Base-by-base conservation (phyloP, 768 basidiomycete genomes). In the Brasilioporus rufonigricans region DNA sequence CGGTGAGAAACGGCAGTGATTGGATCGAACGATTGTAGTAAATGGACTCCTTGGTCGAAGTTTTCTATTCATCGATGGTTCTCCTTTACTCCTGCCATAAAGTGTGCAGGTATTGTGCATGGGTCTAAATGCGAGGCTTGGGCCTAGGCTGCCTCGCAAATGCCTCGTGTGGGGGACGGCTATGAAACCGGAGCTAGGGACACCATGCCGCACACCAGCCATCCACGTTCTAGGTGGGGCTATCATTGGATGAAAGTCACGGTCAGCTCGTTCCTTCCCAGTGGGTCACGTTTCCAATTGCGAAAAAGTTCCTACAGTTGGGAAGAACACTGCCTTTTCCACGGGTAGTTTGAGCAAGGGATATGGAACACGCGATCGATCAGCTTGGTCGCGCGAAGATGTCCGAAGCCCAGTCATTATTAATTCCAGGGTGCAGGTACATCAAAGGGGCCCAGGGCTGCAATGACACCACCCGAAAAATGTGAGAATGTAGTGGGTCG, bases 61-160 rank as follows among this genome's bases (percentile, higher is more conserved):
- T 39, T 21, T 29, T 29, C 9, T 45, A 23, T 48, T 39, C 49
- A 27, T 49, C 19, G 32, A 23, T 26, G 44, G 51, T 11, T 39
- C 48, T 36, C 13, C 26, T 46, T 50, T 19, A 23, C 38, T 24
- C 40, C 43, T 48, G 43, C 32, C 41, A 21, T 52, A n/a, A n/a
- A n/a, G 26, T 44, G 27, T 52, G 32, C 14, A 48, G 23, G 38
- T 19, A 19, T n/a, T 8, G 26, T 12, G 21, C 31, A 35, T 43
- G 38, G 41, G 35, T 52, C 58, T 19, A 18, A 19, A 35, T 27
- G 41, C 1, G 39, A 46, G 43, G 12, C 13, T 24, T 4, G 29
- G 48, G 56, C 39, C 53, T 55, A 53, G 57, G 16, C 65, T 48
- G 50, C 62, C 56, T 65, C 59, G 35, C 59, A 67, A 67, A 27